Conservation (phyloP, 2,329 filamentous ascomycete genomes). For the Phyllosticta ampelicida region DNA sequence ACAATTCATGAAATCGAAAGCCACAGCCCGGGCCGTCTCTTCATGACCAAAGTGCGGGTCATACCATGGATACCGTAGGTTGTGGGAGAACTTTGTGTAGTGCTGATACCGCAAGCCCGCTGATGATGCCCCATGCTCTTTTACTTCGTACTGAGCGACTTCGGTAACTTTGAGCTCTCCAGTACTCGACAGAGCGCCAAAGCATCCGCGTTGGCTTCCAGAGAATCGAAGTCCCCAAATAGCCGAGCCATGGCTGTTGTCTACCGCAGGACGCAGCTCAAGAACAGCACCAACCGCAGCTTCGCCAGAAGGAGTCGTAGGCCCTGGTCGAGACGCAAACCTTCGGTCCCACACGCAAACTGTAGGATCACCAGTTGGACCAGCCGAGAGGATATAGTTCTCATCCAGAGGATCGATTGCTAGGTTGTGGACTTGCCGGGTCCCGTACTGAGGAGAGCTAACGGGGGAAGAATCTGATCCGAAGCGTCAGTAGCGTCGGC, state of each 20-base stretch:
- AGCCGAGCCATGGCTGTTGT: constrained; percentile 36
- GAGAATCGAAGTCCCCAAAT: constrained; percentile 55
- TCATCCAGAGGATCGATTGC: constrained; percentile 70
- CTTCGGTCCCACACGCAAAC: constrained; percentile 72
- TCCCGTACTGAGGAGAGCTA: constrained; percentile 40
- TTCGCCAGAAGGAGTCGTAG: constrained; percentile 31
- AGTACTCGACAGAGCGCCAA: constrained; percentile 48
- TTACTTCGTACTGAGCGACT: constrained; percentile 39
- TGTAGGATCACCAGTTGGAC: constrained; percentile 59
- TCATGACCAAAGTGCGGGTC: constrained; percentile 32
- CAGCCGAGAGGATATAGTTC: constrained; percentile 74
- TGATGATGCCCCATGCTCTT: not conserved
- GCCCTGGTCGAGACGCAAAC: constrained; percentile 26
- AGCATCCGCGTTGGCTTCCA: constrained; percentile 44
- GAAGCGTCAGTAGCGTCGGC: constrained; percentile 12
- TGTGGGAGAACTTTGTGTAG: constrained; percentile 35
- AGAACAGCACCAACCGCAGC: constrained; percentile 46
- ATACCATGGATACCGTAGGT: constrained; percentile 35
- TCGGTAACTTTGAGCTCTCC: constrained; percentile 50
- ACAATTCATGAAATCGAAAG: constrained; percentile 50
- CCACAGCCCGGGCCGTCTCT: constrained; percentile 42
- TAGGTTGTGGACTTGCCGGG: constrained; percentile 54
- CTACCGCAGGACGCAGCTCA: constrained; percentile 46
- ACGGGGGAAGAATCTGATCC: constrained; percentile 29
- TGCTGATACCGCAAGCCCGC: constrained; percentile 23